Evolutionary conservation across 768 basidiomycete species (phyloP), one percentile per base, ranked within the genome.

Genomic region (Auricularia sp.): DNA sequence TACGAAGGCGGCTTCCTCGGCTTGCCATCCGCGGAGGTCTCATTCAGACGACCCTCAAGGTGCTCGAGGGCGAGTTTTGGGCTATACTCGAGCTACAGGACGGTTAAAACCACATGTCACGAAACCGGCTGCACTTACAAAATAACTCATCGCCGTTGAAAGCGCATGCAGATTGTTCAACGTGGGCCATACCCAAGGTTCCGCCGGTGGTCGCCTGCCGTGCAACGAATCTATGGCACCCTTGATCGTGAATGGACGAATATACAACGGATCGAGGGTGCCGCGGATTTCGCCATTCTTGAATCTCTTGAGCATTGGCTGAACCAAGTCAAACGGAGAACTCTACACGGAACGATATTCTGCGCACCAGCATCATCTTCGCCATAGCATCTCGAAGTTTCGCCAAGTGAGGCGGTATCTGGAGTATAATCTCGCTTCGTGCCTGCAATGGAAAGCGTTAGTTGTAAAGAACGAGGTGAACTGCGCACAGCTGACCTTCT

Each of bases 351-450:
- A 18, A 18, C 21, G 18, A 51, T 51, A 18, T 6, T 21, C 16
- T 42, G 67, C 84, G 61, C 67, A 92, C 92, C 72, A 85, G 80
- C 86, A 98, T 95, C 7, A 92, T 73, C 36, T 80, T 82, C 8
- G 78, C 82, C 66, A 97, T 78, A 35, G 85, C 78, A 69, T 88
- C 85, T 64, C 86, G 82, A 53, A 96, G 80, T 53, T 78, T 82
- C 39, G 76, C 72, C 36, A 97, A 82, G 1, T 85, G 84, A 2
- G 83, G 84, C 36, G 77, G 83, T 82, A 97, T 89, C 43, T 76
- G 77, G 63, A 98, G 85, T 47, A 91, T 78, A 72, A 93, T 89
- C 64, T 90, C 85, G 66, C 87, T 78, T n/a, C 91, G 80, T 66
- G 81, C 83, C 90, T 94, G 63, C 34, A 8, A 44, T 67, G 36